These are phyloP conservation scores for Clitoria ternatea DNA, from an alignment of 306 rosid species.

Conservation along the genomic window DNA sequence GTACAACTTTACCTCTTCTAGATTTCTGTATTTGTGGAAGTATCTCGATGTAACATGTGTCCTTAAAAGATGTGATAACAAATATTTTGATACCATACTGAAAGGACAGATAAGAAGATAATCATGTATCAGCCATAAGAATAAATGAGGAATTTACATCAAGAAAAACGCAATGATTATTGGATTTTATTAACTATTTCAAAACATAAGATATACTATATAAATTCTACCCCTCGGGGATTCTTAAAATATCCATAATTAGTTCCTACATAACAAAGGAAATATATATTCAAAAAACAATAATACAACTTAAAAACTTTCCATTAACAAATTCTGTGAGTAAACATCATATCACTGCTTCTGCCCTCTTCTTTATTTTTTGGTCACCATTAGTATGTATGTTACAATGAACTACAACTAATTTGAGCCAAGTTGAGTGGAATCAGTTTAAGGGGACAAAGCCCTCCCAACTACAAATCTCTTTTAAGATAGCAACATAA, in stretches of 20 bases:
- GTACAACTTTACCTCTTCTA: conserved; percentile 57
- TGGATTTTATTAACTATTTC: background rate
- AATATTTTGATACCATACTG: conserved; percentile 96
- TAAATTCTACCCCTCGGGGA: background rate
- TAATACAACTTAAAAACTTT: background rate
- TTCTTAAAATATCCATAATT: background rate
- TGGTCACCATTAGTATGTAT: background rate
- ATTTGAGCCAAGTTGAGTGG: background rate
- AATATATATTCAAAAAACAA: conserved; percentile 5
- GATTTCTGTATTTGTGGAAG: conserved; percentile 77
- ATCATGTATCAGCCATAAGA: conserved; percentile 22
- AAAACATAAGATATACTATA: background rate
- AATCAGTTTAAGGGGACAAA: background rate
- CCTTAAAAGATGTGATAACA: conserved; percentile 86
- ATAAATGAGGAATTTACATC: background rate
- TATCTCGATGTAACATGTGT: conserved; percentile 91
- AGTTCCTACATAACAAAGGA: background rate
- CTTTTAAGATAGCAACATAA: background rate
- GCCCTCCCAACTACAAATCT: background rate
- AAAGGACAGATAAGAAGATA: conserved; percentile 25
- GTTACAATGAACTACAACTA: background rate
- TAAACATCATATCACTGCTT: background rate
- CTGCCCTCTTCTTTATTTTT: background rate
- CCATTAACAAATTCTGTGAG: background rate
- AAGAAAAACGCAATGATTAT: background rate